These are phyloP conservation scores for Solanum microdontum DNA, from an alignment of 257 asterid genomes.

Conservation along the genomic window DNA sequence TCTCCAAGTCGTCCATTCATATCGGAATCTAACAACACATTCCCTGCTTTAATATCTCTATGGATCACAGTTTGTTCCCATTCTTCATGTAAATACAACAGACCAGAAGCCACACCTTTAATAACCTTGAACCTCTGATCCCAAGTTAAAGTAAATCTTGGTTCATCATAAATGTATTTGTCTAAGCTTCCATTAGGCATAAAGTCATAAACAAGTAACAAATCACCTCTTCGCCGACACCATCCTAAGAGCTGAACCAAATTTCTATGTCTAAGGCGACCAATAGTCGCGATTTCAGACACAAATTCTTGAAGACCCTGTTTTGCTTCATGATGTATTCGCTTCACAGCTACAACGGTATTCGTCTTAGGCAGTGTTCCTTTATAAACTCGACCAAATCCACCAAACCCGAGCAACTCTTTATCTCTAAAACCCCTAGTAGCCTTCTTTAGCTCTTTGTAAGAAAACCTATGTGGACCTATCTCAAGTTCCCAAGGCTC, in stretches of 20 bases:
- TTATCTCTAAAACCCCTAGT: slow-evolving; percentile 49
- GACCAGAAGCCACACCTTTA: slow-evolving; percentile 52
- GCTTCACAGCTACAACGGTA: slow-evolving; percentile 49
- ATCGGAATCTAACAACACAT: slow-evolving; percentile 49
- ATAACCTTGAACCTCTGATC: slow-evolving; percentile 53
- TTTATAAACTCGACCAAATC: slow-evolving; percentile 63
- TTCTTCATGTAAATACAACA: slow-evolving; percentile 55
- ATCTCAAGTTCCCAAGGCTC: slow-evolving; percentile 62
- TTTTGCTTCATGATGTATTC: slow-evolving; percentile 37
- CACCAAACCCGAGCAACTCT: slow-evolving; percentile 65
- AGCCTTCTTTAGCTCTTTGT: slow-evolving; percentile 49
- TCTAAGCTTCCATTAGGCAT: slow-evolving; percentile 81
- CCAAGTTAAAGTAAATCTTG: slow-evolving; percentile 39
- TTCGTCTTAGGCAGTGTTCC: slow-evolving; percentile 37
- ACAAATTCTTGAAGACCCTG: slow-evolving; percentile 54
- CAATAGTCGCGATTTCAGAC: slow-evolving; percentile 43
- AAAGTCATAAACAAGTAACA: slow-evolving; percentile 61
- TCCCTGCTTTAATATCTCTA: slow-evolving; percentile 65
- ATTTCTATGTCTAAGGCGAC: slow-evolving; percentile 67
- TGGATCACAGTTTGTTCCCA: slow-evolving; percentile 79
- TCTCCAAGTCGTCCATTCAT: slow-evolving; percentile 61
- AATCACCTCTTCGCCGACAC: slow-evolving; percentile 40
- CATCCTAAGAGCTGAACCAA: slow-evolving; percentile 53
- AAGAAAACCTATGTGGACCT: slow-evolving; percentile 59
- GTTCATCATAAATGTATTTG: slow-evolving; percentile 39